Conservation (phyloP, 2,329 filamentous ascomycete genomes). For the Trichophaea hybrida region DNA sequence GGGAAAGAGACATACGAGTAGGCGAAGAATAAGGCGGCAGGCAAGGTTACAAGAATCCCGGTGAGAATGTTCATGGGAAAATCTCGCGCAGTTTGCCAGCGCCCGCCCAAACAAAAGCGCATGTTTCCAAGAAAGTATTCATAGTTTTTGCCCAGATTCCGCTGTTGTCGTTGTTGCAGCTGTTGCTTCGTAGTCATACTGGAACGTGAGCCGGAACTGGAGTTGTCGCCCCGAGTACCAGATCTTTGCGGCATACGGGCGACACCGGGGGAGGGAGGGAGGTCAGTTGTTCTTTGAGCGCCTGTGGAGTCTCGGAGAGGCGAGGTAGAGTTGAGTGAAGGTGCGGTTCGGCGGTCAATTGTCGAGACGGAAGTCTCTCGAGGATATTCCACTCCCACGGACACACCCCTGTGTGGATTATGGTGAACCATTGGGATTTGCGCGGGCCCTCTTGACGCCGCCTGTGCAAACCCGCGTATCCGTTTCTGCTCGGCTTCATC, state of each 20-base stretch:
- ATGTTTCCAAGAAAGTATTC: constrained; percentile 93
- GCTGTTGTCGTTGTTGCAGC: constrained; percentile 8
- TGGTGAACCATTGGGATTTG: constrained; percentile 19
- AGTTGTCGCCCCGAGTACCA: not conserved
- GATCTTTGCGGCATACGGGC: not conserved
- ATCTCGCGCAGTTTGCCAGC: constrained; percentile 75
- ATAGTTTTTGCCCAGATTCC: constrained; percentile 43
- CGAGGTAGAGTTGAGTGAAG: constrained; percentile 23
- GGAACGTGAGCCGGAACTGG: not conserved
- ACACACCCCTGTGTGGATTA: not conserved
- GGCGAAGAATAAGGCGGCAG: constrained; percentile 66
- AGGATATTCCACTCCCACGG: not conserved
- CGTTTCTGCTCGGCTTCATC: constrained; percentile 34
- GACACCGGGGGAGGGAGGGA: constrained; percentile 6
- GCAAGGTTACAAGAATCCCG: constrained; percentile 62
- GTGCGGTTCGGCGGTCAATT: constrained; percentile 18
- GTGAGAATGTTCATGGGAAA: constrained; percentile 82
- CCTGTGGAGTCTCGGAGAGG: constrained; percentile 31
- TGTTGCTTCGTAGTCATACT: constrained; percentile 5
- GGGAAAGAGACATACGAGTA: constrained; percentile 46
- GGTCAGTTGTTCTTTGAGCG: constrained; percentile 29
- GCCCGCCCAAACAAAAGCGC: constrained; percentile 70
- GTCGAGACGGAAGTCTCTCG: constrained; percentile 20
- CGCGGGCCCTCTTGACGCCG: constrained; percentile 7
- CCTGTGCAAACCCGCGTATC: constrained; percentile 21